phyloP scores from a whole-genome alignment of 2,329 filamentous ascomycete genomes.

The Geoglossum cookeanum region DNA sequence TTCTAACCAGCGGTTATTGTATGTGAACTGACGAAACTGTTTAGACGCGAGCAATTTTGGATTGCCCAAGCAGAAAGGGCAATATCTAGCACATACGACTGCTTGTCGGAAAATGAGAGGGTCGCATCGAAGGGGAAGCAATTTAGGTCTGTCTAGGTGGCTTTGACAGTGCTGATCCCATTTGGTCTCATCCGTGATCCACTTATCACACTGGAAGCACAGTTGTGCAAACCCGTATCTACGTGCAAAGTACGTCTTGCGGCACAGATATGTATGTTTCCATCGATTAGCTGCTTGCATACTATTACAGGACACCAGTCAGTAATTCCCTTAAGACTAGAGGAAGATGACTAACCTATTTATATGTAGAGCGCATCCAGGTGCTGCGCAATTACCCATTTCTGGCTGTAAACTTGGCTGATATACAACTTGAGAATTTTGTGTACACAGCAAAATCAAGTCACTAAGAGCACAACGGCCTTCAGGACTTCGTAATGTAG shows the following conservation, averaged over 20 bases:
- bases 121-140: constrained; percentile 10
- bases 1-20: background rate
- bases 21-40: background rate
- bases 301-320: background rate
- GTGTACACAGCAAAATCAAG: constrained; percentile 10
- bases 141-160: constrained; percentile 11
- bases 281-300: constrained; percentile 1
- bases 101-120: constrained; percentile 9
- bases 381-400: constrained; percentile 8
- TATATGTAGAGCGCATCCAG: constrained; percentile 5
- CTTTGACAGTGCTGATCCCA: constrained; percentile 10
- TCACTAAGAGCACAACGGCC: constrained; percentile 9
- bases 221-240: constrained; percentile 11
- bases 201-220: constrained; percentile 12
- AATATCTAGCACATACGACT: constrained; percentile 8
- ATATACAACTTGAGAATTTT: constrained; percentile 9
- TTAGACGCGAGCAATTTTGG: background rate
- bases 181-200: constrained; percentile 9
- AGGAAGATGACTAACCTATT: constrained; percentile 5
- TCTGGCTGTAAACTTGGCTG: constrained; percentile 11
- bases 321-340: background rate
- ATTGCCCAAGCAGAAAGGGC: constrained; percentile 7
- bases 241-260: constrained; percentile 7
- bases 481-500: constrained; percentile 10
- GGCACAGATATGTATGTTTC: constrained; percentile 11